Conservation (phyloP, 306 rosid genomes). For the Prunus campanulata region DNA sequence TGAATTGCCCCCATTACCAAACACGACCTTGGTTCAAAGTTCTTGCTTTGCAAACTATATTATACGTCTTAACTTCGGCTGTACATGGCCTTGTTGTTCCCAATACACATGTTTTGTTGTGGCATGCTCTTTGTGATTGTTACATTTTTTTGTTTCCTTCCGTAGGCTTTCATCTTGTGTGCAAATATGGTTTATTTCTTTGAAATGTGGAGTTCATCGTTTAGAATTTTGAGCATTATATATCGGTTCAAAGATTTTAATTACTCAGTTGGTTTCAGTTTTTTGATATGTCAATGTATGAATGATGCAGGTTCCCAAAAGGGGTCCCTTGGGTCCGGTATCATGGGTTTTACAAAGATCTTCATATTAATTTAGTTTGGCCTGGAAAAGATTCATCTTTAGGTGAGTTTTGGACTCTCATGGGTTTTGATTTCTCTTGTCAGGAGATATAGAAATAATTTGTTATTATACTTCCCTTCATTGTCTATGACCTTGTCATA, state of each 20-base stretch:
- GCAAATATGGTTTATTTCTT: neutral
- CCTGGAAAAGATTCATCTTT: constrained; percentile 77
- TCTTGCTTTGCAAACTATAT: neutral
- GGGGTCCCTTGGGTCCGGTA: constrained; percentile 87
- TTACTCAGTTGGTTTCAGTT: neutral
- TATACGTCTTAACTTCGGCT: neutral
- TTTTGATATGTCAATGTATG: constrained; percentile 16
- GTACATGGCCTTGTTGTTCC: neutral
- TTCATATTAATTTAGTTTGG: constrained; percentile 66
- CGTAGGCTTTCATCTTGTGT: neutral
- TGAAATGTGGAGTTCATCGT: neutral
- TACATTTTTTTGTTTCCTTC: neutral
- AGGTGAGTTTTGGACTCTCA: constrained; percentile 40
- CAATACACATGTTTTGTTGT: neutral
- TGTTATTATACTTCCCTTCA: neutral
- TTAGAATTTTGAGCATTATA: no score
- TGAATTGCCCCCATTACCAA: neutral
- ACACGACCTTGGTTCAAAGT: neutral
- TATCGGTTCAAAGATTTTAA: neutral
- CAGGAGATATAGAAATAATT: neutral
- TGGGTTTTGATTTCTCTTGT: neutral
- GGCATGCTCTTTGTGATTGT: neutral
- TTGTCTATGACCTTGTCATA: neutral
- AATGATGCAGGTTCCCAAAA: constrained; percentile 60
- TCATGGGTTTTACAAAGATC: constrained; percentile 65